Percentiles rank a stretch among this genome's conserved stretches.
Evolutionary conservation across 1,139 yeast species (phyloP).

Genomic region (Taphrina flavorubra): DNA sequence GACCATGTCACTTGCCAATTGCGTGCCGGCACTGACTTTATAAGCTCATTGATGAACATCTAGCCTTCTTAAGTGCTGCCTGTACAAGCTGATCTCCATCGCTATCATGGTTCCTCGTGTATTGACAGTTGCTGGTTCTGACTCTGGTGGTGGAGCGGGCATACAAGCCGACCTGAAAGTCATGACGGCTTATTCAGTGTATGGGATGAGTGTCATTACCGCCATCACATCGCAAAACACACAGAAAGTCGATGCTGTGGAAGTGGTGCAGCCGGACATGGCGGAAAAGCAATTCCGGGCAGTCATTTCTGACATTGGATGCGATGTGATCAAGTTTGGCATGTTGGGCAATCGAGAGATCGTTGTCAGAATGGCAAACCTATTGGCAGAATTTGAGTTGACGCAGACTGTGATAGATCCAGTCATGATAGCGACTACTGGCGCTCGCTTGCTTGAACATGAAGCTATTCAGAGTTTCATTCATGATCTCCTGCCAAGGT

Average conservation of each 20-base stretch:
- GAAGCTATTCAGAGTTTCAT: constrained; percentile 60
- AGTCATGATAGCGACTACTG: constrained; percentile 40
- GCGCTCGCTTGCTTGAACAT: constrained; percentile 46
- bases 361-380: constrained; percentile 57
- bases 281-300: constrained; percentile 60
- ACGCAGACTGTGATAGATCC: constrained; percentile 69
- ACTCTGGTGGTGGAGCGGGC: constrained; percentile 94
- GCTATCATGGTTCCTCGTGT: too few relatives aligned
- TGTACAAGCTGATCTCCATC: too few relatives aligned
- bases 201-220: constrained; percentile 78
- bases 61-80: too few relatives aligned
- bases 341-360: constrained; percentile 70
- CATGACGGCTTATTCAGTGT: constrained; percentile 75
- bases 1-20: too few relatives aligned
- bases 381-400: constrained; percentile 53
- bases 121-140: constrained; percentile 60
- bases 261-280: constrained; percentile 57
- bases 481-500: constrained; percentile 59
- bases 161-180: constrained; percentile 92
- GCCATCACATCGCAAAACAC: constrained; percentile 85
- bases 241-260: constrained; percentile 61
- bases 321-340: constrained; percentile 72
- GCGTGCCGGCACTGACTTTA: too few relatives aligned
- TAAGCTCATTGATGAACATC: too few relatives aligned
- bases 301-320: constrained; percentile 67